Evolutionary conservation across 2,329 filamentous ascomycete species (phyloP), one percentile per base, ranked within the genome.

Genomic region (Apiospora koreana): DNA sequence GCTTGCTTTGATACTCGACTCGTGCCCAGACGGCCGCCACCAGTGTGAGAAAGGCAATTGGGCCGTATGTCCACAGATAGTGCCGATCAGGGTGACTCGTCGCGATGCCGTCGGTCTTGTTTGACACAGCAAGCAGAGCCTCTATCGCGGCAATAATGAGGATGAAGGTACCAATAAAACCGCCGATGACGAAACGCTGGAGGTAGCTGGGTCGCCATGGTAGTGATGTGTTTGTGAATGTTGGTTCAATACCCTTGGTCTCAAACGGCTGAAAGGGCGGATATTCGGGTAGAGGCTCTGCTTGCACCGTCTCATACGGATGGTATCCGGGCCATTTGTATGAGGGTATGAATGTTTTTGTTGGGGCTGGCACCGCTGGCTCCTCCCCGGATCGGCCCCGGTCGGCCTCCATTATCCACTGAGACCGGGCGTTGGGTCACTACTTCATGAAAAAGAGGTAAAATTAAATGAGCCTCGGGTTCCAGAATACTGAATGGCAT

Each of bases 1-100:
- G 72, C 50, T 80, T 80, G n/a, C 80, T 75, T 70, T 83, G 82
- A 68, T 80, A 81, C 65, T 83, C 82, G 12, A 81, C 80, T 21
- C 81, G 76, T 12, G 72, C 73, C 81, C 82, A 83, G 10, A 78
- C 45, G 16, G 76, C 77, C 5, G 80, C 78, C 21, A 81, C 71
- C 0, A 81, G 67, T 4, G 77, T 77, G 64, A 83, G 74, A 16
- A 83, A 69, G 12, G 79, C 75, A 0, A 80, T 78, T 2, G 79
- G 78, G 16, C 76, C 78, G 68, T 81, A 81, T 67, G 81, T 79
- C 78, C 81, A 83, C 35, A 82, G 67, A 43, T 82, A 82, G 41
- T 80, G 77, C 9, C 70, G 68, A 1, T 67, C 18, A 9, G 67
- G 12, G 8, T 42, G 21, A 31, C 68, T 70, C 5, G 69, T 68